Evolutionary conservation across 495 filamentous ascomycete genomes (phyloP), one percentile per base, ranked within the genome.

Genomic region (Penicillium alfredii): DNA sequence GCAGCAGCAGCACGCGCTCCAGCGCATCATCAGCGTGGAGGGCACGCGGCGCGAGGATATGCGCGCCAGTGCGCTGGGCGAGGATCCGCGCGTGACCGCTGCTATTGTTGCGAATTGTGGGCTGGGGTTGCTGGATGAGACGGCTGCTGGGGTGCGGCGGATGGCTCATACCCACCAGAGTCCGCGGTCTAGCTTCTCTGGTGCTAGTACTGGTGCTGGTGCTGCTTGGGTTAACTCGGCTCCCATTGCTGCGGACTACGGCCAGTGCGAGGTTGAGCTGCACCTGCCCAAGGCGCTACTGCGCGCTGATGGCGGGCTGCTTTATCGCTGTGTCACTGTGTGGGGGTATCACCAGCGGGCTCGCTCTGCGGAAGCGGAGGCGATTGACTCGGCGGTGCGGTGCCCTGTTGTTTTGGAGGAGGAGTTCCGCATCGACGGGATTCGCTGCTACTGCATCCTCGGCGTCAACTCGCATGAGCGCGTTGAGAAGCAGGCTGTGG

Each of bases 391-490:
- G n/a, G n/a, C n/a, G n/a, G n/a, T n/a, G n/a, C 53, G 63, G 29
- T 47, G 45, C 30, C 52, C 52, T 3, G 53, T 66, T 22, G 60
- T 68, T 10, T 30, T 68, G 45, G 63, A 69, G 24, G 64, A 71
- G 44, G 66, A 66, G 37, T 67, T 68, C 33, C 54, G 53, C 0
- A 63, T 71, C 35, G 60, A 68, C 24, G 58, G 61, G 3, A 69
- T 71, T 16, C 50, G 64, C 8, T 69, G 66, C 44, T 52, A 68
- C 32, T 67, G 64, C 33, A 70, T 79, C 30, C 61, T 79, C 35
- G 75, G 75, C 0, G 69, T 79, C 4, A 77, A 79, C 30, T 63
- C 69, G 9, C 76, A 76, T 41, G 75, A 79, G 53, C 48, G 75
- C 11, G 49, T 74, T 19, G 73, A 77, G 55, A 76, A 74, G 44